Base-by-base conservation (phyloP, 345 rosid genomes). In the Populus davidiana region DNA sequence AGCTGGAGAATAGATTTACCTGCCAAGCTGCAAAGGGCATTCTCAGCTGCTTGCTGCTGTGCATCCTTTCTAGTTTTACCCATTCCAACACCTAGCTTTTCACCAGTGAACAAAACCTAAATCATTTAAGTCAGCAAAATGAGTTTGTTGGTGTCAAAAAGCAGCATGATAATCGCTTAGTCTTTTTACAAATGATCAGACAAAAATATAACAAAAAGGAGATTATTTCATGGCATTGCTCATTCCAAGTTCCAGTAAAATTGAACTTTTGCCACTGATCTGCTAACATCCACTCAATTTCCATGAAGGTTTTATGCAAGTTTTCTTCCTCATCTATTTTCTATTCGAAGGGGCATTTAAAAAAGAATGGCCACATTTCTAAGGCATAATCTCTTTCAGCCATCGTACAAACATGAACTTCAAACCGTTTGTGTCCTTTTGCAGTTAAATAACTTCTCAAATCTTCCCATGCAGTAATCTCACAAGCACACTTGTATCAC, bases 371-470 rank as follows among this genome's bases (percentile, higher is more conserved):
- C 25, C 62, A 94, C 89, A 96, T 96, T 86, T 96, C 99, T 54
- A 96, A 88, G 75, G 99, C 99, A 91, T 94, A 96, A 85, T 96
- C 97, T 81, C 97, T 88, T 88, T 96, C 99, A 74, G 99, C 99
- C 99, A 96, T 96, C 12, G 99, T 96, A 81, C 99, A 96, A 71
- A 96, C 99, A 83, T 94, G 94, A 76, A 96, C 99, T 87, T 94
- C 97, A 83, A 96, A 96, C n/a, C 98, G 80, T 82, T 94, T 96
- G 76, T 98, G 94, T 31, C 93, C 92, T 83, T 88, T 96, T 43
- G 99, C 99, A 66, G 90, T 92, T 84, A 96, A 89, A 83, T 94
- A 96, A 81, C 92, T 89, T 85, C 97, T 86, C 82, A 94, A 84
- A 72, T 96, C 98, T 82, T 94, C 98, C 99, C 99, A 94, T 13